These are phyloP conservation scores for Candida mattraensis DNA, from an alignment of 805 yeast species.

Conservation along the genomic window DNA sequence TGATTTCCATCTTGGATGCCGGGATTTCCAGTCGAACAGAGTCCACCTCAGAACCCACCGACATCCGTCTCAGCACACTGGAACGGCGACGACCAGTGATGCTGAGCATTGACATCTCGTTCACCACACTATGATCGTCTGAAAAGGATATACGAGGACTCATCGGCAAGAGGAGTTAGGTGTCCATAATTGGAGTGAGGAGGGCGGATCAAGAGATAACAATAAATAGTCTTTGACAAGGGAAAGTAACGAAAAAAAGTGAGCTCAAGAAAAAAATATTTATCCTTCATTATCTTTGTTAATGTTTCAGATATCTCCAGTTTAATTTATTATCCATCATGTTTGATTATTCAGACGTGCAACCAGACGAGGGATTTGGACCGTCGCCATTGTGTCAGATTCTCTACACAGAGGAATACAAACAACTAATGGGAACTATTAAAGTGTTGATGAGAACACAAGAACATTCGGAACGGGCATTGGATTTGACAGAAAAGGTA, in stretches of 20 bases:
- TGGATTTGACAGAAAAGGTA: conserved; percentile 61
- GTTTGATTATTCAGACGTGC: conserved; percentile 19
- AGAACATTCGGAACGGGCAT: conserved; percentile 72
- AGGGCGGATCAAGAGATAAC: too few species aligned
- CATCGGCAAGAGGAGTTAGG: too few species aligned
- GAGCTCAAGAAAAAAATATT: background rate
- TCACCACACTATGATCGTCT: too few species aligned
- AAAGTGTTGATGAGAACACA: conserved; percentile 55
- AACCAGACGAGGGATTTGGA: conserved; percentile 8
- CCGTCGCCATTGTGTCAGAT: conserved; percentile 52
- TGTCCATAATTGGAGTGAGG: too few species aligned
- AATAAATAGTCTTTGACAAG: background rate
- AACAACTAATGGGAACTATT: conserved; percentile 56
- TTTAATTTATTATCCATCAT: conserved; percentile 3
- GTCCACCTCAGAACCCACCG: conserved; percentile 21
- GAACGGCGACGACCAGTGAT: conserved; percentile 25
- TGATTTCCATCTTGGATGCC: conserved; percentile 26
- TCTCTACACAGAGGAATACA: conserved; percentile 72
- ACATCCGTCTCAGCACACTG: conserved; percentile 30
- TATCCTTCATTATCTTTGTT: conserved; percentile 1
- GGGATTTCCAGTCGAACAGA: conserved; percentile 9
- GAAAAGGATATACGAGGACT: too few species aligned
- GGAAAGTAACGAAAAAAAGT: background rate
- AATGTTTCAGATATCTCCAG: background rate
- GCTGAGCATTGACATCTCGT: too few species aligned